Evolutionary conservation across 768 basidiomycete species (phyloP).

Genomic region (Vararia minispora): DNA sequence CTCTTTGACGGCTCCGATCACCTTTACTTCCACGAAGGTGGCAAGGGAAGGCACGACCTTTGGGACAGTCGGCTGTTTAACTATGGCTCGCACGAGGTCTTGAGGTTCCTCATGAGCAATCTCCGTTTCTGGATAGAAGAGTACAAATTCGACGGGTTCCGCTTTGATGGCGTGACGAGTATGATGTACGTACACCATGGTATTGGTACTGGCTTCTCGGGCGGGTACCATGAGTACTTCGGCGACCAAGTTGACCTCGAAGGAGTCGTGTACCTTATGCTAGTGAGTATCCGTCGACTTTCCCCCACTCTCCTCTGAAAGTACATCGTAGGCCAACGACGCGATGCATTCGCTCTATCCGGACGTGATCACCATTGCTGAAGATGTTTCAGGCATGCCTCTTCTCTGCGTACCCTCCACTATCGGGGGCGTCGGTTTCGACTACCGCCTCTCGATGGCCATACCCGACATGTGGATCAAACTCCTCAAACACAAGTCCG

Average conservation of each 20-base stretch:
- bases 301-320: slow-evolving; percentile 3
- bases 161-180: slow-evolving; percentile 97
- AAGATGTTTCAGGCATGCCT: slow-evolving; percentile 99
- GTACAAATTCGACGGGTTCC: slow-evolving; percentile 93
- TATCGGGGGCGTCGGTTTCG: slow-evolving; percentile 90
- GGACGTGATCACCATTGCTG: slow-evolving; percentile 80
- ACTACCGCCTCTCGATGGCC: slow-evolving; percentile 97
- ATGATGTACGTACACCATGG: slow-evolving; percentile 99
- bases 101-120: slow-evolving; percentile 92
- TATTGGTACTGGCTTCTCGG: slow-evolving; percentile 95
- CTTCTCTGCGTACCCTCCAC: slow-evolving; percentile 71
- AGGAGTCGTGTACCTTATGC: slow-evolving; percentile 92
- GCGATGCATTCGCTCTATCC: slow-evolving; percentile 78
- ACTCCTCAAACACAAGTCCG: slow-evolving; percentile 81
- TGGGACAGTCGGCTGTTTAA: slow-evolving; percentile 99
- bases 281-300: slow-evolving; percentile 41
- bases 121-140: slow-evolving; percentile 92
- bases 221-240: slow-evolving; percentile 98
- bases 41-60: slow-evolving; percentile 83
- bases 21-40: slow-evolving; percentile 92
- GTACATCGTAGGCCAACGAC: slow-evolving; percentile 71
- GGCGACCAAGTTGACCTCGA: slow-evolving; percentile 77
- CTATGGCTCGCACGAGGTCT: slow-evolving; percentile 88
- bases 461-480: slow-evolving; percentile 99
- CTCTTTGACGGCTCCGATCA: slow-evolving; percentile 97